A percentile compares a stretch with the other conserved stretches of the same genome.
Conservation (phyloP, 192 early-diverging fungal genomes). For the Coemansia sp. region DNA sequence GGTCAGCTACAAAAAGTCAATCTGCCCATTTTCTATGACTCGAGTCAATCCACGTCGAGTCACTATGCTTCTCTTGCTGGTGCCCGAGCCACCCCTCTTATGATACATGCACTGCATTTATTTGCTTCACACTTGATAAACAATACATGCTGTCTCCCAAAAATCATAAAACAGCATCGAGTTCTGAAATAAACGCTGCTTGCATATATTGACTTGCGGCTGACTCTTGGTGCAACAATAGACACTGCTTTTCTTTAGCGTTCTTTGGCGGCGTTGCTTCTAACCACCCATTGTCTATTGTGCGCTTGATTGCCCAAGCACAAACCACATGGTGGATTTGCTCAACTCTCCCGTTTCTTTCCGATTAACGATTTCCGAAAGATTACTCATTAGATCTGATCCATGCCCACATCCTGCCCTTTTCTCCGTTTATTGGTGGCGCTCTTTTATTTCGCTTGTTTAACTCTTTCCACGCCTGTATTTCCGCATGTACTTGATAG, state of each 20-base stretch:
- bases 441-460: background rate
- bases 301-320: no score
- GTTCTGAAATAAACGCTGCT: background rate
- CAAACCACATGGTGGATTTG: no score
- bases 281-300: background rate
- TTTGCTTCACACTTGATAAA: background rate
- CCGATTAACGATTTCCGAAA: no score
- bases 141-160: background rate
- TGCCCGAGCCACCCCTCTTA: background rate
- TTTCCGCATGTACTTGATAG: conserved; percentile 3
- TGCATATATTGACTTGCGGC: background rate
- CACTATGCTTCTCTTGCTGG: background rate
- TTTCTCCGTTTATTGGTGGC: background rate
- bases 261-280: background rate
- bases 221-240: background rate
- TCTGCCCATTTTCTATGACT: background rate
- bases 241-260: background rate
- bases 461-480: background rate
- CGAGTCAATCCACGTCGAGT: background rate
- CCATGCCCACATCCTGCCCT: background rate
- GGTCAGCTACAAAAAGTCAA: background rate
- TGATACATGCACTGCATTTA: background rate
- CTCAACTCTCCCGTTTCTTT: no score
- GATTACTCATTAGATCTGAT: no score
- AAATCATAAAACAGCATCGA: background rate